phyloP scores from a whole-genome alignment of 2,329 filamentous ascomycete species.

The Meredithiella fracta region DNA sequence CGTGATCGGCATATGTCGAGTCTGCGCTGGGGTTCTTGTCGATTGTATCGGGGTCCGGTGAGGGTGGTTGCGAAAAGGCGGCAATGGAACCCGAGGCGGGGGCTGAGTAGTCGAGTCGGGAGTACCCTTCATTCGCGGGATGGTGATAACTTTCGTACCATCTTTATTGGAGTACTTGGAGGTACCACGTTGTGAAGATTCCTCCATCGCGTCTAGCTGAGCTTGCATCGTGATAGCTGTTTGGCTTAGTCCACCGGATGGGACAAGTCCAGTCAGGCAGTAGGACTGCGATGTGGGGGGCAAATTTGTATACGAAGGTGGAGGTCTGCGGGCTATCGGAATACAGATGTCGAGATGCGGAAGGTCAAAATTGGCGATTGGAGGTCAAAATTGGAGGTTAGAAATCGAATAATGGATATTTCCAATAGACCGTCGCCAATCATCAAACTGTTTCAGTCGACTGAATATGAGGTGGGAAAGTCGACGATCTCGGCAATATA shows the following conservation, averaged over 20 bases:
- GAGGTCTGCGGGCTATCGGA: background rate
- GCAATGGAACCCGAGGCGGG: constrained; percentile 16
- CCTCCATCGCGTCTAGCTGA: constrained; percentile 29
- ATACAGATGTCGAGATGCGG: no score
- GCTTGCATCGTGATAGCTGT: constrained; percentile 36
- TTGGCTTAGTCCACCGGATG: background rate
- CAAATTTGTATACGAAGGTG: background rate
- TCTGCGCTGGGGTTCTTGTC: background rate
- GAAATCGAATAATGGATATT: no score
- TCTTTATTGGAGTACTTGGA: constrained; percentile 53
- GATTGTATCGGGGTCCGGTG: background rate
- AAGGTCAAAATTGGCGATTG: no score
- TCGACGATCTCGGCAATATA: background rate
- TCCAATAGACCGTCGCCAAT: no score
- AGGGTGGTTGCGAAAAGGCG: background rate
- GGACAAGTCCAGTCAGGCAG: background rate
- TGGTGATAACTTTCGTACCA: constrained; percentile 51
- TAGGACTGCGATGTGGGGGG: background rate
- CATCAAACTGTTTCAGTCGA: no score
- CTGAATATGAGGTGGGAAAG: no score
- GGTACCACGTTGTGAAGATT: constrained; percentile 35
- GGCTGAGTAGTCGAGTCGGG: constrained; percentile 35
- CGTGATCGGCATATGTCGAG: background rate
- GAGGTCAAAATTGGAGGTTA: no score
- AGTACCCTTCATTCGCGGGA: constrained; percentile 37